These are phyloP conservation scores for Thalassiosira profunda DNA, from an alignment of 108 stramenopile genomes.

Conservation along the genomic window DNA sequence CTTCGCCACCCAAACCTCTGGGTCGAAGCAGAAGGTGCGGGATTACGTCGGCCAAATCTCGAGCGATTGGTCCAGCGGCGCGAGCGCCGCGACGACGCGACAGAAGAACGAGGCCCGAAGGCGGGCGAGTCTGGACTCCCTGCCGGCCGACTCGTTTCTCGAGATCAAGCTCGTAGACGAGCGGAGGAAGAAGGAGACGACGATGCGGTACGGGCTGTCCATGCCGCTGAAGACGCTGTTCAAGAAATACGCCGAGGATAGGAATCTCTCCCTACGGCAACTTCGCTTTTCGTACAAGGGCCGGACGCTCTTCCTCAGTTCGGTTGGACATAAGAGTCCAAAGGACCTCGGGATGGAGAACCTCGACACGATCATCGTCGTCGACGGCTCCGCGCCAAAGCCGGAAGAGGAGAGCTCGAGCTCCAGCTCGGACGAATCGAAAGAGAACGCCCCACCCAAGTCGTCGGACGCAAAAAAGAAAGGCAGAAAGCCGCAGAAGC, in stretches of 20 bases:
- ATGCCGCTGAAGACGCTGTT: conserved; percentile 18
- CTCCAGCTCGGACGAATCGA: neutral
- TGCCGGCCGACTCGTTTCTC: conserved; percentile 2
- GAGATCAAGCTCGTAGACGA: conserved; percentile 18
- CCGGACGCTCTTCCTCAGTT: conserved; percentile 27
- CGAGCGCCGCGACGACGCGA: too few relatives aligned
- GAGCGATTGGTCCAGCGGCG: conserved; percentile 3
- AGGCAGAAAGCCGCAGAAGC: conserved; percentile 6
- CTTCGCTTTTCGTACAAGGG: conserved; percentile 30
- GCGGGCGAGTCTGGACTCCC: conserved; percentile 4
- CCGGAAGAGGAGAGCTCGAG: neutral
- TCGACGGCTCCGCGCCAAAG: neutral
- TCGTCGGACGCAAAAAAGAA: too few relatives aligned
- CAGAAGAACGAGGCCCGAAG: too few relatives aligned
- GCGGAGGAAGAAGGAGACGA: conserved; percentile 5
- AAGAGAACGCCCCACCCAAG: neutral
- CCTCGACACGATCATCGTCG: conserved; percentile 14
- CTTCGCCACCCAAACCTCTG: conserved; percentile 10
- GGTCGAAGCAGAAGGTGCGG: conserved; percentile 6
- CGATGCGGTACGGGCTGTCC: neutral
- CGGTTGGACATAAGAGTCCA: conserved; percentile 20
- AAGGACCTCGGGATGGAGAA: conserved; percentile 15
- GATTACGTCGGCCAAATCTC: conserved; percentile 23
- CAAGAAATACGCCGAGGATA: conserved; percentile 21
- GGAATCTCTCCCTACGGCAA: conserved; percentile 1